A percentile compares a stretch with the other conserved stretches of the same genome.
Evolutionary conservation across 2,329 filamentous ascomycete species (phyloP).

Genomic region (Plectosphaerella cucumerina): DNA sequence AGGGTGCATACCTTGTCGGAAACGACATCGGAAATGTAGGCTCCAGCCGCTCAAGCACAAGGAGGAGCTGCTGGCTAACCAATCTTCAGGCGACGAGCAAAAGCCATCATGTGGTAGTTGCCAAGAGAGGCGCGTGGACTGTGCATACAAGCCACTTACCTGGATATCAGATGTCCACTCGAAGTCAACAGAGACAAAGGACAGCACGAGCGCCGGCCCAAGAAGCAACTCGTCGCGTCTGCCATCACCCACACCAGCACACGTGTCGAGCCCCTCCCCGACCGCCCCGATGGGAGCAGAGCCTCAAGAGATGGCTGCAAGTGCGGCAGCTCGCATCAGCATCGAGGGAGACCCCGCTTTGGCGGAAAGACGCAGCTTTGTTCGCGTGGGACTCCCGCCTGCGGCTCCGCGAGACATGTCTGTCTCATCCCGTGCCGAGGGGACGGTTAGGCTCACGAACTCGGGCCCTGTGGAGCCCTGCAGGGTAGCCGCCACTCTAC

Average conservation of each 20-base stretch:
- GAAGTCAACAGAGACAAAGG: background rate
- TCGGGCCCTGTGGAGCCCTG: background rate
- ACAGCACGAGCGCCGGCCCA: background rate
- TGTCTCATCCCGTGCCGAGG: background rate
- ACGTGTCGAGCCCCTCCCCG: background rate
- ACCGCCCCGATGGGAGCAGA: background rate
- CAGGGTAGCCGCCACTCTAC: background rate
- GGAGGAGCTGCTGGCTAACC: background rate
- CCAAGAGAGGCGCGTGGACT: background rate
- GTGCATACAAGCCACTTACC: background rate
- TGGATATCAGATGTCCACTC: background rate
- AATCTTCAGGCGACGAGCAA: background rate
- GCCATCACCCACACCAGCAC: background rate
- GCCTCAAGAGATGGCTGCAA: too few relatives aligned
- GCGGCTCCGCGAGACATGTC: background rate
- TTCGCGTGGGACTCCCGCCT: background rate
- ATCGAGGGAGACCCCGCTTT: too few relatives aligned
- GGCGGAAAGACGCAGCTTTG: too few relatives aligned
- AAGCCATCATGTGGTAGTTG: conserved; percentile 1
- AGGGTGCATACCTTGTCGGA: conserved; percentile 11
- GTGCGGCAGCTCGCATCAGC: too few relatives aligned
- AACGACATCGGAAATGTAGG: conserved; percentile 11
- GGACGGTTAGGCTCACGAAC: background rate
- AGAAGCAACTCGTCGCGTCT: background rate
- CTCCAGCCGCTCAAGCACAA: background rate